Base-by-base conservation (phyloP, 495 filamentous ascomycete species). In the Penicillium desertorum region DNA sequence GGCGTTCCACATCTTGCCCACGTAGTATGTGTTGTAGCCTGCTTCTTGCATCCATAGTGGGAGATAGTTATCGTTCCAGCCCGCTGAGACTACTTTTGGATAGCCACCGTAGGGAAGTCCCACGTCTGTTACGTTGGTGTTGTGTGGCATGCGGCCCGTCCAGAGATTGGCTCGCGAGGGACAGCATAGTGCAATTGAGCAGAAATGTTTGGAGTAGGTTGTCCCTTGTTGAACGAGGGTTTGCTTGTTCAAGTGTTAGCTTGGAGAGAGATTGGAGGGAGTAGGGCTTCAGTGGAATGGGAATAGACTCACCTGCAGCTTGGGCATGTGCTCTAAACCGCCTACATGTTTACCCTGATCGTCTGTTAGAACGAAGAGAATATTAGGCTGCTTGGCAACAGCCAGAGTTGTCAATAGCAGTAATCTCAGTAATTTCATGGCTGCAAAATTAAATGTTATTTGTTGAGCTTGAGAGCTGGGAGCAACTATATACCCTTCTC, bases 11-110 rank as follows among this genome's bases (percentile, higher is more conserved):
- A 90, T 75, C 66, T 89, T 90, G 39, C 87, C 86, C 6, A 81
- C 81, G 65, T 88, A 88, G 70, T 87, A 88, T 0, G 86, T 89
- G 62, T 83, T 77, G 65, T 88, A 87, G 23, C 84, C 85, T 3
- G 81, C 81, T 12, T 83, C 66, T 62, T 89, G 85, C 27, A 89
- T 76, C 86, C 86, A 89, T 5, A 86, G 55, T 2, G 86, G 86
- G 2, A 89, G 78, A 58, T 86, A 88, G 56, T 81, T 77, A 14
- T 83, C 76, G 61, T 89, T 88, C 55, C 81, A 73, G 2, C 86
- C 85, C 29, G 82, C 78, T 19, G 61, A 63, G 39, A 87, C 67
- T 45, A 89, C 82, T 57, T 87, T 87, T 12, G 85, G 85, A 46
- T 87, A 88, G 5, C 85, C 86, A 12, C 83, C 83, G 55, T 84